Evolutionary conservation across 805 yeast genomes (phyloP).

Genomic region (Candida suzukii): DNA sequence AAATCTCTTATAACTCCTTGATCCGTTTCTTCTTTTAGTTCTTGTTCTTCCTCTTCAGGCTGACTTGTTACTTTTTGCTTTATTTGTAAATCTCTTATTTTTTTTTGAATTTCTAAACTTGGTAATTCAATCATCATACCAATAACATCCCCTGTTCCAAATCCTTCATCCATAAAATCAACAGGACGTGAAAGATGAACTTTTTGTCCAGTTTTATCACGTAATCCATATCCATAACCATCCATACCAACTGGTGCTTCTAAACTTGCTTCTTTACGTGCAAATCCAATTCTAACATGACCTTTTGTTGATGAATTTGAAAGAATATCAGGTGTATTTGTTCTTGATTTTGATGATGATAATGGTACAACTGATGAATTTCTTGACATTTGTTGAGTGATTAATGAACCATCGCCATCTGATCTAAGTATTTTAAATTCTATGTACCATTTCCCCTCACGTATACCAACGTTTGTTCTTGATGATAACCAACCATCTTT

Average conservation of each 20-base stretch:
- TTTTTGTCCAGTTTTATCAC: conserved; percentile 71
- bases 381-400: background rate
- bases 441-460: conserved; percentile 76
- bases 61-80: conserved; percentile 17
- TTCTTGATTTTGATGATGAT: conserved; percentile 7
- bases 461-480: conserved; percentile 64
- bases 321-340: conserved; percentile 2
- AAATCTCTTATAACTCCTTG: conserved; percentile 67
- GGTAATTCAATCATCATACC: conserved; percentile 78
- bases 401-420: conserved; percentile 12
- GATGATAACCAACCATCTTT: conserved; percentile 74
- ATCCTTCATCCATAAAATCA: conserved; percentile 40
- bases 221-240: conserved; percentile 85
- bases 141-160: conserved; percentile 71
- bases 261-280: conserved; percentile 77
- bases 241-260: conserved; percentile 97
- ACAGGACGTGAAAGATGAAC: conserved; percentile 69
- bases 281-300: conserved; percentile 80
- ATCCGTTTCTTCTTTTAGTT: conserved; percentile 6
- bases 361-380: background rate
- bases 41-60: conserved; percentile 6
- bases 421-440: conserved; percentile 58
- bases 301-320: conserved; percentile 9
- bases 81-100: conserved; percentile 32
- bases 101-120: conserved; percentile 32